Percentiles rank a stretch among this genome's conserved stretches.
Conservation (phyloP, 306 rosid species). For the Abrus pulchellus region DNA sequence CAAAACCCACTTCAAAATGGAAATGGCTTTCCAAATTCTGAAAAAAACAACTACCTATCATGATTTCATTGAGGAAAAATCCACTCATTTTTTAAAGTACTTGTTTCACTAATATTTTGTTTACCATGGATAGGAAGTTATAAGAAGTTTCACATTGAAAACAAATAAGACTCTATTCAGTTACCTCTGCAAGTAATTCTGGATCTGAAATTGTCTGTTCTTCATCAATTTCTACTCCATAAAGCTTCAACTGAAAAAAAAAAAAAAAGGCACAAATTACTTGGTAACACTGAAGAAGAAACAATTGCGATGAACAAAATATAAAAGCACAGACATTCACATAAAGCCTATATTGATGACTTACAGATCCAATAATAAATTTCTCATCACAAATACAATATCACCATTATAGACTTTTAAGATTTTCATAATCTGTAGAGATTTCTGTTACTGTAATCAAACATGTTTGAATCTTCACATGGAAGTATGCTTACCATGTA, state of each 20-base stretch:
- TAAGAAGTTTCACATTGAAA: background rate
- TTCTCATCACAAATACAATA: constrained; percentile 2
- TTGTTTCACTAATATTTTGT: background rate
- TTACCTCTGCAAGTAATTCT: constrained; percentile 85
- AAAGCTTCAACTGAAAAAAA: constrained; percentile 68
- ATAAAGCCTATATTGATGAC: background rate
- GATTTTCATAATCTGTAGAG: constrained; percentile 20
- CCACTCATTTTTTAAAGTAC: background rate
- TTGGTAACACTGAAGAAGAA: constrained; percentile 25
- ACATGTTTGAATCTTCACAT: constrained; percentile 11
- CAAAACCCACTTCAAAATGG: background rate
- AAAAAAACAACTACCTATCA: constrained; percentile 8
- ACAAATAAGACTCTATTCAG: constrained; percentile 29
- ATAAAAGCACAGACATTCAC: constrained; percentile 8
- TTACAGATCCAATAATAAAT: constrained; percentile 25
- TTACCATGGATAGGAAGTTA: constrained; percentile 18
- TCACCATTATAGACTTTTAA: constrained; percentile 36
- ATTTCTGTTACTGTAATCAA: constrained; percentile 14
- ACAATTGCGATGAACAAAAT: constrained; percentile 21
- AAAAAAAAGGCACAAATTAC: constrained; percentile 35
- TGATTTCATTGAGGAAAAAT: background rate
- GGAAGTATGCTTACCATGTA: constrained; percentile 71
- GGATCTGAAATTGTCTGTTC: constrained; percentile 86
- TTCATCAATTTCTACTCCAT: constrained; percentile 82
- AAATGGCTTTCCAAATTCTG: background rate